Evolutionary conservation across 352 stramenopile species (phyloP), one percentile per base, ranked within the genome.

Genomic region (Porosira glacialis): DNA sequence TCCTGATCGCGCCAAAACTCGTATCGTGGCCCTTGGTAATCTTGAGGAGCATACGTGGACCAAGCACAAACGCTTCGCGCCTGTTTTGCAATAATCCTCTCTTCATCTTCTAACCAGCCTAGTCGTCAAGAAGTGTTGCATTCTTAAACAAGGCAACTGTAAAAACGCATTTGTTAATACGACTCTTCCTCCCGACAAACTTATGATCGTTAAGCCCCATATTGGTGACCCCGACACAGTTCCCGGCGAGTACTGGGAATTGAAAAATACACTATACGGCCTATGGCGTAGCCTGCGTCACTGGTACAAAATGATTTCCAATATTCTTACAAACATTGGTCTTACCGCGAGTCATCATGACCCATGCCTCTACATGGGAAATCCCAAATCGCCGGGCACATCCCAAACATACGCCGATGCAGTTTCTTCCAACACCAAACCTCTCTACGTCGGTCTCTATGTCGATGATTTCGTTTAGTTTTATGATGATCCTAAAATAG

Each of bases 391-490:
- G 2, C 43, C 41, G 15, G 22, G 35, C 15, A 7, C 59, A 53
- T 39, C 38, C 0, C 24, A 43, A 22, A n/a, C 13, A 8, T 4
- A 8, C 3, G n/a, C 57, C 4, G 33, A 43, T 21, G 11, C 22
- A 3, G 6, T 59, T 10, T 41, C 61, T 8, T 21, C 55, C 3
- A 31, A 38, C 22, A 19, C 26, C 1, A 10, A 50, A 7, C 35
- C 60, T 15, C 45, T 78, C 6, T 31, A 41, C 6, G 1, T 78
- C 21, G 51, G 56, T 0, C 15, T 78, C 1, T 78, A 78, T 17
- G 55, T 78, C 11, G 69, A 78, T 58, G 52, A 78, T 39, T 74
- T 78, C 33, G 38, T 78, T 0, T 78, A 64, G 41, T 78, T 70
- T 28, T 74, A 55, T 0, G n/a, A 17, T 0, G 33, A 17, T 24